Evolutionary conservation across 2,329 filamentous ascomycete species (phyloP).

Genomic region (Fusarium oligoseptatum): DNA sequence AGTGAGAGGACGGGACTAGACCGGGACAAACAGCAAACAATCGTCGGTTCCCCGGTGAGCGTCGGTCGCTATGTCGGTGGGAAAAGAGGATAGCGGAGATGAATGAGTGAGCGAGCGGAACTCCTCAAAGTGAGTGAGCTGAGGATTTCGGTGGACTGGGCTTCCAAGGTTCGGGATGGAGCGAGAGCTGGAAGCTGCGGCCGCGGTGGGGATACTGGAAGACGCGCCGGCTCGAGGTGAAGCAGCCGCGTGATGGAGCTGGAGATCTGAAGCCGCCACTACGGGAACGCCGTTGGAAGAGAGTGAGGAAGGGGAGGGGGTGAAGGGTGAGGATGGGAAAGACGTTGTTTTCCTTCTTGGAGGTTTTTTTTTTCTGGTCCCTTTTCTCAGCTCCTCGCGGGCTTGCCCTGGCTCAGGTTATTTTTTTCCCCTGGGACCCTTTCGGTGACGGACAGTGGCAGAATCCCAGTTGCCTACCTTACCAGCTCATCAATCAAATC

Average conservation of each 20-base stretch:
- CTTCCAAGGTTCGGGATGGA: not conserved
- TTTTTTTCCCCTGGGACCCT: constrained; percentile 24
- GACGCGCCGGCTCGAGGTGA: constrained; percentile 42
- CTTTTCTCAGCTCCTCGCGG: constrained; percentile 14
- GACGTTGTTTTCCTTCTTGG: constrained; percentile 24
- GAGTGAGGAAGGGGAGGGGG: constrained; percentile 5
- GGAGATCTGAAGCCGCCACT: constrained; percentile 37
- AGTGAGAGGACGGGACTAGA: constrained; percentile 27
- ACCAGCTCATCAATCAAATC: constrained; percentile 1
- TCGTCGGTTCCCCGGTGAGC: constrained; percentile 3
- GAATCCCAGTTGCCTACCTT: constrained; percentile 16
- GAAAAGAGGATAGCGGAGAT: constrained; percentile 9
- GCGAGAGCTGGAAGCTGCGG: constrained; percentile 31
- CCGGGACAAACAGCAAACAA: constrained; percentile 31
- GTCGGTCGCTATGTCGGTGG: constrained; percentile 1
- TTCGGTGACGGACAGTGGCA: constrained; percentile 31
- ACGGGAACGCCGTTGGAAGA: constrained; percentile 23
- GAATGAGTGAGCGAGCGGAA: constrained; percentile 20
- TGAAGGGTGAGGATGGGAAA: constrained; percentile 22
- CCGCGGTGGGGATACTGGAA: constrained; percentile 34
- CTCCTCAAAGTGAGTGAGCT: not conserved
- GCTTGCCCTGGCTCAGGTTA: not conserved
- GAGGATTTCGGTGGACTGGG: not conserved
- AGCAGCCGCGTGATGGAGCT: constrained; percentile 39
- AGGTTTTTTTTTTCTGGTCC: constrained; percentile 16